Base-by-base conservation (phyloP, 2,329 filamentous ascomycete genomes). In the Leptographium procerum region DNA sequence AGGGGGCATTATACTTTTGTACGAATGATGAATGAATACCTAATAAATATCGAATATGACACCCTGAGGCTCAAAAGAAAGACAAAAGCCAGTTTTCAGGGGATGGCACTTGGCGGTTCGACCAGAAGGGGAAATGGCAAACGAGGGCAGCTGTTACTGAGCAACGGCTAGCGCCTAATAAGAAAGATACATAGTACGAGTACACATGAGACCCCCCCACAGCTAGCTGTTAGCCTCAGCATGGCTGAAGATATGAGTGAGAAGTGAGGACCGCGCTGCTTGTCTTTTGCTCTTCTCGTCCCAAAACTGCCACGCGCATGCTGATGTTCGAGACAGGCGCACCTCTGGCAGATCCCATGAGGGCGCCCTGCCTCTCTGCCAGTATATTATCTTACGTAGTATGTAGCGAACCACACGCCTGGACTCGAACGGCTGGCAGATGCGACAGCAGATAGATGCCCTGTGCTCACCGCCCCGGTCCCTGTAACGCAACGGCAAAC, bases 391-490 rank as follows among this genome's bases (percentile, higher is more conserved):
- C n/a, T n/a, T n/a, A n/a, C 36, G 40, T 43, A 19, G 40, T 8
- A 43, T 43, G n/a, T 43, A 16, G 14, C 16, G 40, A 19, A 16
- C 40, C 40, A 43, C 40, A 19, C 40, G 40, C 19, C 40, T 19
- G 19, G 40, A 19, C 36, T 40, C 36, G 36, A n/a, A 40, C 14
- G 34, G 36, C 36, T 34, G 22, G n/a, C 24, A 34, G 52, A 33
- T n/a, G 31, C 52, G 33, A 50, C 47, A 50, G 50, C 19, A 10
- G 24, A n/a, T n/a, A 34, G 52, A 54, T 43, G 52, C 51, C n/a
- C 51, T 36, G 51, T 53, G 52, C 55, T 57, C 56, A 57, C 56
- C 56, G 56, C 56, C 50, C 48, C 9, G 36, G n/a, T n/a, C n/a
- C 45, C 55, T 11, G 28, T 5, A 10, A 19, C 14, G 19, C 19